Evolutionary conservation across 1,284 basidiomycete genomes (phyloP).

Genomic region (Apiotrichum porosum): DNA sequence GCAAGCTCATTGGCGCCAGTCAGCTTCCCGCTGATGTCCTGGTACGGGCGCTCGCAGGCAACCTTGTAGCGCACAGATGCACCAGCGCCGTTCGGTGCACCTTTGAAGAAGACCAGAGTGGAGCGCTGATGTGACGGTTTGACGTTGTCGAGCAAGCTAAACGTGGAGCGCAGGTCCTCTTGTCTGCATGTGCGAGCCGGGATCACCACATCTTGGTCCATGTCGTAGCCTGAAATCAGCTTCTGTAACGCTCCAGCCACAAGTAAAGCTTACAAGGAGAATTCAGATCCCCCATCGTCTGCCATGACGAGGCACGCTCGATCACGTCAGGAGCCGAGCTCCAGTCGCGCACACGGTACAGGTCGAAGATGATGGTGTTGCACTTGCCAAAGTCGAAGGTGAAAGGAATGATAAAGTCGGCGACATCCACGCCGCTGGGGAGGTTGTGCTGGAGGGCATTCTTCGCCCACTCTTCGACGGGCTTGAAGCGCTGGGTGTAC

Average conservation of each 20-base stretch:
- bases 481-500: constrained; percentile 4
- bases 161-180: constrained; percentile 24
- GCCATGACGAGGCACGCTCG: constrained; percentile 17
- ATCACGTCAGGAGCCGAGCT: neutral
- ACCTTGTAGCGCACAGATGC: constrained; percentile 22
- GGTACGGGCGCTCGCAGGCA: constrained; percentile 20
- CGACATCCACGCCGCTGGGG: constrained; percentile 8
- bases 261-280: too few relatives aligned
- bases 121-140: constrained; percentile 2
- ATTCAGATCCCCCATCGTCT: constrained; percentile 35
- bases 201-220: constrained; percentile 38
- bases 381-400: constrained; percentile 47
- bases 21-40: constrained; percentile 1
- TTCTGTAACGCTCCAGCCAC: too few relatives aligned
- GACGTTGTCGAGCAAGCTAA: constrained; percentile 13
- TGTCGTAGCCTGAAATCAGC: too few relatives aligned
- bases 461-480: constrained; percentile 15
- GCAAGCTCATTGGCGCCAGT: constrained; percentile 3
- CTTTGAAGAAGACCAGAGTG: constrained; percentile 28
- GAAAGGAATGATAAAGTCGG: constrained; percentile 43
- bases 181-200: constrained; percentile 31
- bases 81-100: constrained; percentile 26
- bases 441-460: constrained; percentile 22
- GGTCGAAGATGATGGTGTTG: constrained; percentile 21
- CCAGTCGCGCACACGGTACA: constrained; percentile 18